Conservation (phyloP, 192 early-diverging fungal genomes). For the Mortierella claussenii region DNA sequence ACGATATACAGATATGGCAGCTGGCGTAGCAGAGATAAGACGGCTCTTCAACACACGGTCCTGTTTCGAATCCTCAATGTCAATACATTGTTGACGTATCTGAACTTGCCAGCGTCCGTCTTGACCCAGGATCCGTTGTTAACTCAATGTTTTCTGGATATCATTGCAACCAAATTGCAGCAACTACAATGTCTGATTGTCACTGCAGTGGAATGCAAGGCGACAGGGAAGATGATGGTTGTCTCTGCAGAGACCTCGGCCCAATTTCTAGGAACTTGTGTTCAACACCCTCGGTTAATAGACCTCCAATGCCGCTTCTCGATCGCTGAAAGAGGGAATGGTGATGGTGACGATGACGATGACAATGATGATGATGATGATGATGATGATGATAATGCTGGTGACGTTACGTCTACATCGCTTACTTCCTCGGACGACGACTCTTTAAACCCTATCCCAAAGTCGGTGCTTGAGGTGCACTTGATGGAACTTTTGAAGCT, state of each 20-base stretch:
- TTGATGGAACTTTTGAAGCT: not conserved
- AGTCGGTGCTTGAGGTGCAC: too few species aligned
- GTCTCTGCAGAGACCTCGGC: not conserved
- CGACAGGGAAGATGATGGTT: too few species aligned
- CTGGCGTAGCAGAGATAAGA: too few species aligned
- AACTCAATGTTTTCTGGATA: not conserved
- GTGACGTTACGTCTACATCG: too few species aligned
- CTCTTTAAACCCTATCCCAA: too few species aligned
- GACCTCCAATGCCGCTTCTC: not conserved
- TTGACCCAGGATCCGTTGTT: not conserved
- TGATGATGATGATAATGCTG: too few species aligned
- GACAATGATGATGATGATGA: too few species aligned
- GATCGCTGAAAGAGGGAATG: not conserved
- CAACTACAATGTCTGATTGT: not conserved
- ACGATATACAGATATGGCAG: too few species aligned
- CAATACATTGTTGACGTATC: not conserved
- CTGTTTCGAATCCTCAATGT: not conserved
- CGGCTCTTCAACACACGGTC: too few species aligned
- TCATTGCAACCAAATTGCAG: not conserved
- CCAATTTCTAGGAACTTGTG: not conserved
- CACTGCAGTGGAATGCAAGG: too few species aligned
- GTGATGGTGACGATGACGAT: too few species aligned
- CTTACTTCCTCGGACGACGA: too few species aligned
- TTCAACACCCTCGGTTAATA: not conserved
- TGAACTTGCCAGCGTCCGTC: not conserved